Percentiles rank a stretch among this genome's conserved stretches.
Evolutionary conservation across 805 yeast species (phyloP).

Genomic region (Wickerhamomyces sydowiorum): DNA sequence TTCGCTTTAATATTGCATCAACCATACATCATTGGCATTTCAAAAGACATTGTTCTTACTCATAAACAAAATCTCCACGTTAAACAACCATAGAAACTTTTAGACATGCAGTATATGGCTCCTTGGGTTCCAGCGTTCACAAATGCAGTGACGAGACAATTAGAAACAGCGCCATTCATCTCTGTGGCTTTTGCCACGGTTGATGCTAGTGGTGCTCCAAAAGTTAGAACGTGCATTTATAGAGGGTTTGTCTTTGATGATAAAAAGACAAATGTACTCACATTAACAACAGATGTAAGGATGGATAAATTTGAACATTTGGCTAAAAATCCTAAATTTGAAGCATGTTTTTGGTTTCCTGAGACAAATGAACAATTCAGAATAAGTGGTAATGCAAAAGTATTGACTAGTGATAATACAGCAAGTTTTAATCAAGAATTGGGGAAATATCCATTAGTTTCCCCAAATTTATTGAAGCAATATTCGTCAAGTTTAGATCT

Average conservation of each 20-base stretch:
- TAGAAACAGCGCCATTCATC: slow-evolving; percentile 41
- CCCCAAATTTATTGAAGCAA: slow-evolving; percentile 20
- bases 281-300: slow-evolving; percentile 69
- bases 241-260: slow-evolving; percentile 75
- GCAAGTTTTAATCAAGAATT: slow-evolving; percentile 10
- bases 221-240: slow-evolving; percentile 62
- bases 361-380: slow-evolving; percentile 63
- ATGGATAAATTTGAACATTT: slow-evolving; percentile 55
- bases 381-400: slow-evolving; percentile 59
- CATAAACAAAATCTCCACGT: too few relatives aligned
- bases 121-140: slow-evolving; percentile 73
- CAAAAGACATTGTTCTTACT: too few relatives aligned
- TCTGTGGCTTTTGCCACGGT: slow-evolving; percentile 68
- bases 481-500: slow-evolving; percentile 20
- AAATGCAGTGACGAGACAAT: slow-evolving; percentile 45
- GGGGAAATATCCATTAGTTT: slow-evolving; percentile 24
- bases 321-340: slow-evolving; percentile 46
- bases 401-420: slow-evolving; percentile 26
- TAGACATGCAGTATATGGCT: slow-evolving; percentile 42
- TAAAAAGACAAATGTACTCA: slow-evolving; percentile 56
- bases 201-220: slow-evolving; percentile 48
- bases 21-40: not conserved
- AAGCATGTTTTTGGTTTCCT: slow-evolving; percentile 72
- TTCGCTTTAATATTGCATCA: too few relatives aligned
- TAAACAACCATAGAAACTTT: not conserved